These are phyloP conservation scores for Curvularia hawaiiensis DNA, from an alignment of 2,329 filamentous ascomycete species.

Conservation along the genomic window DNA sequence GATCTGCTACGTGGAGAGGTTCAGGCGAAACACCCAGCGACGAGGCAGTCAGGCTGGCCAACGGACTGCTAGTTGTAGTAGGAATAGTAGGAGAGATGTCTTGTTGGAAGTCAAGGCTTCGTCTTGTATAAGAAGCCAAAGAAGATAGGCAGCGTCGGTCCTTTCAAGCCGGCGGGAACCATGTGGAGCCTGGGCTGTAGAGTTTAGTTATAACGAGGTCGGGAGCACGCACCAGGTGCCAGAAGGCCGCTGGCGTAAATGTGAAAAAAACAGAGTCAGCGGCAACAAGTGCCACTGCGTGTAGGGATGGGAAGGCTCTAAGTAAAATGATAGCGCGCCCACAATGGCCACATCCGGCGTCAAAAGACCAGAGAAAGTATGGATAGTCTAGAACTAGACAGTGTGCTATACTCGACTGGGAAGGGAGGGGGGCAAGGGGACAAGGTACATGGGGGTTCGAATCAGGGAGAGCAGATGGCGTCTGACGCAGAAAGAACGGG, in stretches of 20 bases:
- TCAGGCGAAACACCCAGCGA: conserved; percentile 19
- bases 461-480: conserved; percentile 36
- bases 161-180: conserved; percentile 26
- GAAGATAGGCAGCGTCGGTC: conserved; percentile 22
- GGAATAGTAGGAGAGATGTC: conserved; percentile 16
- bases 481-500: conserved; percentile 35
- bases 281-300: conserved; percentile 28
- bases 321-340: conserved; percentile 35
- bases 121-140: conserved; percentile 15
- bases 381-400: conserved; percentile 34
- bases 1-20: conserved; percentile 31
- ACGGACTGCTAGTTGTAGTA: conserved; percentile 6
- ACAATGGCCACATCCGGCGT: conserved; percentile 26
- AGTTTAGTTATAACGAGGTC: conserved; percentile 33
- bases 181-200: conserved; percentile 37
- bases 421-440: conserved; percentile 7
- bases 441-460: conserved; percentile 29
- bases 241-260: conserved; percentile 26
- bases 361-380: conserved; percentile 24
- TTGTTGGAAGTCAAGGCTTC: conserved; percentile 22
- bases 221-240: conserved; percentile 45
- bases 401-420: conserved; percentile 24
- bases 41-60: conserved; percentile 14
- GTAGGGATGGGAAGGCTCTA: conserved; percentile 36
- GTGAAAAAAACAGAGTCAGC: conserved; percentile 28